A percentile compares a stretch with the other conserved stretches of the same genome.
phyloP scores from a whole-genome alignment of 208 protist genomes.

The Acanthamoeba divionensis region DNA sequence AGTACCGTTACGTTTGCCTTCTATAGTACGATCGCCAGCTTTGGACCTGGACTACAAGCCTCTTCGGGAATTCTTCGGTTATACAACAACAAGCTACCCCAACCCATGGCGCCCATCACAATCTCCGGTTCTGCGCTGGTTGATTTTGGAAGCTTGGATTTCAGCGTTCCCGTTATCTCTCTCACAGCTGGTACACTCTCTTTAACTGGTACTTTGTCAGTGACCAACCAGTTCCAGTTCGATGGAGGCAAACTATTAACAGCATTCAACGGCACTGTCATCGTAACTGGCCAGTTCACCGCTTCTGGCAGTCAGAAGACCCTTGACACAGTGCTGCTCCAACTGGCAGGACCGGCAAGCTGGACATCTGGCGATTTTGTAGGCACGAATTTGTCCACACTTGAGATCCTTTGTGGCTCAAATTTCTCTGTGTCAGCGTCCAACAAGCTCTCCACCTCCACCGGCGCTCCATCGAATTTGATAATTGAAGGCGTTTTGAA shows the following conservation, averaged over 20 bases:
- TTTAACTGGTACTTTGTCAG: not conserved
- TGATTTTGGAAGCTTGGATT: constrained; percentile 18
- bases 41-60: not conserved
- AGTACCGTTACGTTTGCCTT: not conserved
- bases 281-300: constrained; percentile 1
- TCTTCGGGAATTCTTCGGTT: not conserved
- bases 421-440: too few species aligned
- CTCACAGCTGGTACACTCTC: not conserved
- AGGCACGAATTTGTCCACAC: not conserved
- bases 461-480: too few species aligned
- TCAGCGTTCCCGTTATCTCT: constrained; percentile 13
- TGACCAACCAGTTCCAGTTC: constrained; percentile 8
- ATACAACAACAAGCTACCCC: constrained; percentile 7
- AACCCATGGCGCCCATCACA: not conserved
- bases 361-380: not conserved
- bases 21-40: not conserved
- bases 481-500: too few species aligned
- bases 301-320: not conserved
- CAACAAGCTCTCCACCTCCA: too few species aligned
- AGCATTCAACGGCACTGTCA: not conserved
- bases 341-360: not conserved
- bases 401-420: too few species aligned
- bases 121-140: not conserved
- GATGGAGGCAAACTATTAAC: not conserved
- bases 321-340: not conserved